Base-by-base conservation (phyloP, 2,329 filamentous ascomycete species). In the Lasiodiplodia theobromae region DNA sequence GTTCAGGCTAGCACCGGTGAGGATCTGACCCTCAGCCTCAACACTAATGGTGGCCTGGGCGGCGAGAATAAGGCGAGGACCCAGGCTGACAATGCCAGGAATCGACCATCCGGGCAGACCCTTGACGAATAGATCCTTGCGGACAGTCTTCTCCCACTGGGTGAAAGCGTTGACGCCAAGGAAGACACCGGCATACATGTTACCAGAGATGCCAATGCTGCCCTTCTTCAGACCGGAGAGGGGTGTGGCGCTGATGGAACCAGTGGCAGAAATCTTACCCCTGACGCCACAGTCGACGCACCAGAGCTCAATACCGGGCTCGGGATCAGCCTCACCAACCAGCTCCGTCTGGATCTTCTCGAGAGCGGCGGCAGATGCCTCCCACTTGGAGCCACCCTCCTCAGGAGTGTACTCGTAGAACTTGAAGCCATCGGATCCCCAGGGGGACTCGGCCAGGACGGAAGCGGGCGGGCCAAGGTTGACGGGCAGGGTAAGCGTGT, bases 261-360 rank as follows among this genome's bases (percentile, higher is more conserved):
- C 70, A 6, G 67, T 67, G 7, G 67, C 57, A 2, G 64, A 31
- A 54, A 71, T 51, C 28, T 67, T 53, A 10, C 70, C 70, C 23
- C 66, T 56, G 25, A 71, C 58, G 5, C 70, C 70, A 31, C 70
- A 71, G 38, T 71, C 67, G 18, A 71, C 70, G 21, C 70, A 71
- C 58, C 60, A 71, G 34, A 71, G 60, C 28, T 70, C 65, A 21
- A 71, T 70, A 37, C 70, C 60, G 14, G 69, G 67, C 58, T 70
- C 68, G 21, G 70, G 69, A 18, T 71, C 60, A 7, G 57, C 57
- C 25, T 64, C 66, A 2, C 70, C 70, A 4, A 66, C 57, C 28
- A 71, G 65, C 23, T 60, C 62, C 6, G 8, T 21, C 4, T 64
- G 63, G 53, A 69, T 69, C 34, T 63, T 63, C 18, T 54, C 68